Evolutionary conservation across 2,329 filamentous ascomycete species (phyloP), one percentile per base, ranked within the genome.

Genomic region (Venturia pyrina): DNA sequence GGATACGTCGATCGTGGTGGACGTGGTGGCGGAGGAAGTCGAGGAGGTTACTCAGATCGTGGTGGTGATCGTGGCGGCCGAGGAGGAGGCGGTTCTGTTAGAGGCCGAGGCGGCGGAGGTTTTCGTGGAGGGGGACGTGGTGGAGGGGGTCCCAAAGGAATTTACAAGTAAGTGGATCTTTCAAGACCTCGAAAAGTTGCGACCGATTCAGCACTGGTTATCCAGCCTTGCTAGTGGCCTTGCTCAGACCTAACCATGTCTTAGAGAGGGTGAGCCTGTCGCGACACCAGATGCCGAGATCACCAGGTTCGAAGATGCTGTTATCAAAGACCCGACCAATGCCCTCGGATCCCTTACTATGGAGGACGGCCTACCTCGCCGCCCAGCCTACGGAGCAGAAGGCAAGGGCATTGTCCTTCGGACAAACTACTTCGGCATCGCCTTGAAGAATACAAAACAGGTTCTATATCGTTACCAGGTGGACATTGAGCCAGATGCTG

Each of bases 341-440:
- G 67, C 70, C 1, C 64, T 76, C n/a, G 61, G 44, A n/a, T 28
- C 32, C 3, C 53, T 67, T 4, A 61, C 48, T 3, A 3, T 61
- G 6, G 50, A 59, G 17, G 48, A 64, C 13, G 41, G 15, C 3
- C 40, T 57, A 8, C 65, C 66, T 15, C 34, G 43, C 15, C 60
- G 67, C 13, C 65, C 41, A 24, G 67, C 67, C 65, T 7, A 67
- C 67, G 8, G 73, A 71, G 1, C 59, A 73, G 5, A 69, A 69
- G 5, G 68, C 70, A n/a, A 64, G 65, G 1, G 34, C 7, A 13
- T 69, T 69, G 72, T 3, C 72, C 74, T 28, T 71, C 68, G 0
- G 74, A 75, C 66, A 13, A 68, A 77, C 50, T 76, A 74, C 66
- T 73, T 77, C 64, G 66, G 73, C 6, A 28, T 77, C n/a, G 65